These are phyloP conservation scores for Tephrocybe sp. DNA, from an alignment of 768 basidiomycete genomes.

Conservation along the genomic window DNA sequence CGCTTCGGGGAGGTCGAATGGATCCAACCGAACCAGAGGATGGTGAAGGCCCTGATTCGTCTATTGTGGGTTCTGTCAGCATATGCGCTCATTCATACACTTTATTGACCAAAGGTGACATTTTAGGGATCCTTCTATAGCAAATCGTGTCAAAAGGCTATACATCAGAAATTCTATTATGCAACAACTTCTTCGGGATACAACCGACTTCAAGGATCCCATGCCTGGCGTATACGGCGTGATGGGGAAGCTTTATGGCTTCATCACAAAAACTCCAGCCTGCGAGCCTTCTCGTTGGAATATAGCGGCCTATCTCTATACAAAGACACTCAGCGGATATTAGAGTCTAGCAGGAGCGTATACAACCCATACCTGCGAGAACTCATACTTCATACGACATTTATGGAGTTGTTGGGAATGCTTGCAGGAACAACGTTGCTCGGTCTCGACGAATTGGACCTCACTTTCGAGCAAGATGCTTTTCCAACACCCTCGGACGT, in stretches of 20 bases:
- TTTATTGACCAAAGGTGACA: not conserved
- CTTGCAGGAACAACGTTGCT: not conserved
- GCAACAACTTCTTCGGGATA: not conserved
- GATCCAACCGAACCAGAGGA: not conserved
- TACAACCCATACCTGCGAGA: not conserved
- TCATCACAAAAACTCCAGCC: not conserved
- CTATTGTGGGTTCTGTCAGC: not conserved
- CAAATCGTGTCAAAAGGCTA: not conserved
- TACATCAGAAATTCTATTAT: not conserved
- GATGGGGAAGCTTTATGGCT: not conserved
- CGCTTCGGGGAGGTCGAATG: constrained; percentile 3
- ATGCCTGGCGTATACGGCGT: not conserved
- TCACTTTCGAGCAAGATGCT: not conserved
- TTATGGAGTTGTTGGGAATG: not conserved
- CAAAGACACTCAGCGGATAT: constrained; percentile 1
- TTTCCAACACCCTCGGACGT: not conserved
- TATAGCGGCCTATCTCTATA: not conserved
- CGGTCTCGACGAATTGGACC: constrained; percentile 1
- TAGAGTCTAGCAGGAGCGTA: not conserved
- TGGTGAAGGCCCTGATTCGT: not conserved
- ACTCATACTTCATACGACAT: not conserved
- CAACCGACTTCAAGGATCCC: constrained; percentile 3
- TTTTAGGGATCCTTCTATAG: not conserved
- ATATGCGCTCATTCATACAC: no score
- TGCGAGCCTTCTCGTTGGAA: not conserved